A percentile compares a stretch with the other conserved stretches of the same genome.
These are phyloP conservation scores for Coriaria nepalensis DNA, from an alignment of 306 rosid genomes.

Conservation along the genomic window DNA sequence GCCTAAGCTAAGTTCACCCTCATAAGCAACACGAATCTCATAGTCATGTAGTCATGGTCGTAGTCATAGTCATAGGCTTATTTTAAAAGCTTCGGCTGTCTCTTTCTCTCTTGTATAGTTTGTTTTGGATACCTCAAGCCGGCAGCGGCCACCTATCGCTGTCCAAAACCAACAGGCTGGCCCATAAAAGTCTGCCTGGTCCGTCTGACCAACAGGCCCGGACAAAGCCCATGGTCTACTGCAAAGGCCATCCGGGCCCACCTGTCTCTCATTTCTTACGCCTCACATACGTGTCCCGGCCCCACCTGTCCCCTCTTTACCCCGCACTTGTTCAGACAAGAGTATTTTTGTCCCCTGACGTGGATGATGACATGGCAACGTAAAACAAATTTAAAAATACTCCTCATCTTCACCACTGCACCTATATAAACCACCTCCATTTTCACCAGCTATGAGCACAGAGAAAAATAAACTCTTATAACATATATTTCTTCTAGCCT, in stretches of 20 bases:
- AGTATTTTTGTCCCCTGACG: constrained; percentile 12
- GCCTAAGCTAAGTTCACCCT: not conserved
- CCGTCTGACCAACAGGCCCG: constrained; percentile 22
- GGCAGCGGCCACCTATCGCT: constrained; percentile 30
- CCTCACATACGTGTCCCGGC: constrained; percentile 29
- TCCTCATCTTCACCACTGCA: not conserved
- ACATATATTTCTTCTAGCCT: not conserved
- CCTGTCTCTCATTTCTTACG: constrained; percentile 21
- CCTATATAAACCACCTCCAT: constrained; percentile 24
- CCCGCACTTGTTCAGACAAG: not conserved
- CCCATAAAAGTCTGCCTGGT: constrained; percentile 28
- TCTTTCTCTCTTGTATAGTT: constrained; percentile 8
- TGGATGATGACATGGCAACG: constrained; percentile 14
- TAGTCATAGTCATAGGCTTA: no score
- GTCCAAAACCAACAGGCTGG: constrained; percentile 23
- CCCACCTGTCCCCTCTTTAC: constrained; percentile 34
- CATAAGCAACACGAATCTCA: not conserved
- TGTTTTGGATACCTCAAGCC: constrained; percentile 36
- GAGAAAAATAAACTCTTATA: not conserved
- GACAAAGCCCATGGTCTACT: constrained; percentile 25
- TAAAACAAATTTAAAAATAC: not conserved
- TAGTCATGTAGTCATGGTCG: no score
- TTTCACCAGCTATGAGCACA: not conserved
- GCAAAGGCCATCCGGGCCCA: constrained; percentile 23
- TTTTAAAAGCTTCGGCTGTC: constrained; percentile 5